These are phyloP conservation scores for Fonsecaea monophora DNA, from an alignment of 2,329 filamentous ascomycete species.

Conservation along the genomic window DNA sequence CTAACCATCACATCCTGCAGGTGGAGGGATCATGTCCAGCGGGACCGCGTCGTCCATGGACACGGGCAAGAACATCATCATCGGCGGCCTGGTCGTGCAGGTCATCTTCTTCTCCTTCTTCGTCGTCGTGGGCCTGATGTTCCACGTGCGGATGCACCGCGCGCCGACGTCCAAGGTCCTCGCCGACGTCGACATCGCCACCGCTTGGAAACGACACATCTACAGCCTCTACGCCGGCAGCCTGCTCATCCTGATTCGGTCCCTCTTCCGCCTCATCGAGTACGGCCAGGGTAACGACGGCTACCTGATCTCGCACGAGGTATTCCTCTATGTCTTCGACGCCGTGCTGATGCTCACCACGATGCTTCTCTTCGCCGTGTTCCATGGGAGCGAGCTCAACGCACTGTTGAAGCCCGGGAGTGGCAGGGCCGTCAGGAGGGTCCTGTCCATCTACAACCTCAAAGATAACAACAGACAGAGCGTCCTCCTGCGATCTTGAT, in stretches of 20 bases:
- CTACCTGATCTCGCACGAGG: constrained; percentile 44
- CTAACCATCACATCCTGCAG: constrained; percentile 1
- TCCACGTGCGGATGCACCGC: constrained; percentile 13
- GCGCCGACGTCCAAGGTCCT: constrained; percentile 12
- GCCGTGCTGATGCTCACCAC: constrained; percentile 42
- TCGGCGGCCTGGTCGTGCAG: constrained; percentile 55
- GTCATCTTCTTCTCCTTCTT: constrained; percentile 61
- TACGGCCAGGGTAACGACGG: constrained; percentile 44
- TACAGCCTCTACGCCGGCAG: constrained; percentile 42
- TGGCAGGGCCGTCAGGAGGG: constrained; percentile 17
- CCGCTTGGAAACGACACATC: constrained; percentile 48
- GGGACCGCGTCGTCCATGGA: constrained; percentile 33
- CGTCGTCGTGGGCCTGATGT: constrained; percentile 51
- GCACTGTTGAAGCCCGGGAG: constrained; percentile 16
- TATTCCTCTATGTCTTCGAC: constrained; percentile 46
- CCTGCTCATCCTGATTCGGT: constrained; percentile 43
- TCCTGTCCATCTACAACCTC: background rate
- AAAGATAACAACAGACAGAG: background rate
- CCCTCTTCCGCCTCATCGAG: constrained; percentile 45
- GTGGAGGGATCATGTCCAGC: constrained; percentile 28
- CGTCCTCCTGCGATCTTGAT: background rate
- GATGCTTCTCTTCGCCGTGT: constrained; percentile 24
- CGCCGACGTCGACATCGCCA: background rate
- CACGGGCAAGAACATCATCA: constrained; percentile 54
- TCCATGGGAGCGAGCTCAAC: constrained; percentile 28